Evolutionary conservation across 257 asterid species (phyloP).

Genomic region (Nicotiana sylvestris): DNA sequence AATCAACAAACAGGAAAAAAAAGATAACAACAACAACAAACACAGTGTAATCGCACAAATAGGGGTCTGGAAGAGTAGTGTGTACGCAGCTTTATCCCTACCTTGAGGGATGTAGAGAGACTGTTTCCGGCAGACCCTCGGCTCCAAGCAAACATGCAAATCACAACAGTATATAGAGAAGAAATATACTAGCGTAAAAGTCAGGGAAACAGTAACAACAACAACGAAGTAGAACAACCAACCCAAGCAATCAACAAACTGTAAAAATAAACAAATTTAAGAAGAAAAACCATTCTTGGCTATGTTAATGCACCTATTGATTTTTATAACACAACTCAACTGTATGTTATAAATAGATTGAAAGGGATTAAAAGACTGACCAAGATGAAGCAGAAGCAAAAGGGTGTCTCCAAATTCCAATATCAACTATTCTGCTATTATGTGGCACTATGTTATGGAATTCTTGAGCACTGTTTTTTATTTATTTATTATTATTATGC

Average conservation of each 20-base stretch:
- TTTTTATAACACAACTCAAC: not conserved
- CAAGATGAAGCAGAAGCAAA: not conserved
- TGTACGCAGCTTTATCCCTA: too few relatives aligned
- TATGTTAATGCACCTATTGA: not conserved
- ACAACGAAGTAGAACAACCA: too few relatives aligned
- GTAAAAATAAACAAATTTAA: not conserved
- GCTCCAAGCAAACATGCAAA: too few relatives aligned
- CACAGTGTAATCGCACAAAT: too few relatives aligned
- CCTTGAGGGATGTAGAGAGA: too few relatives aligned
- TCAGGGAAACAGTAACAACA: too few relatives aligned
- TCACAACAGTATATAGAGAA: too few relatives aligned
- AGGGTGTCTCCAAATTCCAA: not conserved
- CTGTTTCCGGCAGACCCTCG: too few relatives aligned
- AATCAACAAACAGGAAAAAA: not conserved
- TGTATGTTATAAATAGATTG: not conserved
- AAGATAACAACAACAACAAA: too few relatives aligned
- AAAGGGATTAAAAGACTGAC: not conserved
- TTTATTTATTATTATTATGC: not conserved
- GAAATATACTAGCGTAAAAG: too few relatives aligned
- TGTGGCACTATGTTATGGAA: not conserved
- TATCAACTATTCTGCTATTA: not conserved
- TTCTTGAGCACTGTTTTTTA: not conserved
- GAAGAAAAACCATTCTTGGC: not conserved
- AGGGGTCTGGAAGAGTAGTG: too few relatives aligned
- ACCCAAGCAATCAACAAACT: not conserved